Conservation (phyloP, 768 basidiomycete genomes). For the Trametes coccinea region DNA sequence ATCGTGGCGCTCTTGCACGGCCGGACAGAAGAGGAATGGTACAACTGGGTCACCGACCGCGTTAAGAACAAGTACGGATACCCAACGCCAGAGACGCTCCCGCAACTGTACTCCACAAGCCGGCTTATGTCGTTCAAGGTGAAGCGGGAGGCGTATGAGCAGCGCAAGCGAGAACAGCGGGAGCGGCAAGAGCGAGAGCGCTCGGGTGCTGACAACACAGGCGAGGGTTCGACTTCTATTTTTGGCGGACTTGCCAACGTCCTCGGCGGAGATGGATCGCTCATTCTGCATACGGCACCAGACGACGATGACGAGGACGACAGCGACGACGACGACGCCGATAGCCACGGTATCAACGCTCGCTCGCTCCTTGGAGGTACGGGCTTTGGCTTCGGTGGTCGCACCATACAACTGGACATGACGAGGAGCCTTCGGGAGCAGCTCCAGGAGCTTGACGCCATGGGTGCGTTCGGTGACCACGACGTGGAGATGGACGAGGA, state of each 20-base stretch:
- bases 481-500: conserved; percentile 34
- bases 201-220: conserved; percentile 1
- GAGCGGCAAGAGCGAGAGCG: conserved; percentile 21
- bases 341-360: conserved; percentile 43
- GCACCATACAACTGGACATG: conserved; percentile 41
- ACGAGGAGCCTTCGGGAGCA: conserved; percentile 59
- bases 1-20: conserved; percentile 87
- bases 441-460: conserved; percentile 64
- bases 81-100: conserved; percentile 70
- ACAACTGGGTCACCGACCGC: conserved; percentile 81
- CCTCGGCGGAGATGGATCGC: conserved; percentile 48
- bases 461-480: conserved; percentile 39
- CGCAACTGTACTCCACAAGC: conserved; percentile 71
- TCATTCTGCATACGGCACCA: conserved; percentile 13
- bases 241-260: conserved; percentile 55
- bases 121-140: conserved; percentile 65
- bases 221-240: conserved; percentile 25
- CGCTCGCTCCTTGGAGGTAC: conserved; percentile 53
- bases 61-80: conserved; percentile 77
- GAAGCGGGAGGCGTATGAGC: conserved; percentile 57
- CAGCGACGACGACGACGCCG: conserved; percentile 58
- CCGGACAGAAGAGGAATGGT: conserved; percentile 91
- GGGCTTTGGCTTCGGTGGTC: conserved; percentile 41
- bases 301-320: conserved; percentile 60
- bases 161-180: conserved; percentile 37